Conservation (phyloP, 176 grass and related monocot species). For the Aegilops speltoides region DNA sequence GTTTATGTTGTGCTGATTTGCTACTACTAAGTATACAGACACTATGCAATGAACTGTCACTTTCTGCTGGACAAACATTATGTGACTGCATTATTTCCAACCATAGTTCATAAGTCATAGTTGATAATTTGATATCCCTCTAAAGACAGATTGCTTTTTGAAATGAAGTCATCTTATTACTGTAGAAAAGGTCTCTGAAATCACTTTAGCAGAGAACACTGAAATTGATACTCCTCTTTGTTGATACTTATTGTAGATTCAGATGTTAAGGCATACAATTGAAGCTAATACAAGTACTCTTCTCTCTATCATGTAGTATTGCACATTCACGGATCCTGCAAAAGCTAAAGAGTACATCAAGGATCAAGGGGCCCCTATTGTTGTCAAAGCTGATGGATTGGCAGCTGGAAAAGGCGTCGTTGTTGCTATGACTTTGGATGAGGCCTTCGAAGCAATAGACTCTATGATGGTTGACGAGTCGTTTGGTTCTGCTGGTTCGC, state of each 20-base stretch:
- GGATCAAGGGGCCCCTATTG: constrained; percentile 76
- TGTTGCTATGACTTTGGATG: constrained; percentile 69
- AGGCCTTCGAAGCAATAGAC: constrained; percentile 74
- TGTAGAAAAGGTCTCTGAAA: not conserved
- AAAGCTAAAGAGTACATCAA: constrained; percentile 73
- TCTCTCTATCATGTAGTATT: constrained; percentile 52
- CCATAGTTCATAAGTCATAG: too few relatives aligned
- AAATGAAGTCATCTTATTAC: not conserved
- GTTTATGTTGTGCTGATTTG: not conserved
- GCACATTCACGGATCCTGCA: constrained; percentile 60
- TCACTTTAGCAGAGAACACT: not conserved
- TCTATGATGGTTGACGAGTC: constrained; percentile 76
- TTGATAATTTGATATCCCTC: too few relatives aligned
- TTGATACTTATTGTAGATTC: not conserved
- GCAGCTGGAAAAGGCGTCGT: constrained; percentile 88
- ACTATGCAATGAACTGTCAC: not conserved
- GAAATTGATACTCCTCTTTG: not conserved
- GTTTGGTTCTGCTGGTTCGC: constrained; percentile 83
- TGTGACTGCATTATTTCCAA: not conserved
- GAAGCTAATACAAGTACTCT: not conserved
- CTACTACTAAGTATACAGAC: not conserved
- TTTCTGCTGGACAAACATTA: not conserved
- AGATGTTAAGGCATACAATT: not conserved
- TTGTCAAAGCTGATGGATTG: constrained; percentile 87
- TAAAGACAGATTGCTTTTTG: not conserved